Evolutionary conservation across 306 rosid genomes (phyloP).

Genomic region (Pyrus pyrifolia): DNA sequence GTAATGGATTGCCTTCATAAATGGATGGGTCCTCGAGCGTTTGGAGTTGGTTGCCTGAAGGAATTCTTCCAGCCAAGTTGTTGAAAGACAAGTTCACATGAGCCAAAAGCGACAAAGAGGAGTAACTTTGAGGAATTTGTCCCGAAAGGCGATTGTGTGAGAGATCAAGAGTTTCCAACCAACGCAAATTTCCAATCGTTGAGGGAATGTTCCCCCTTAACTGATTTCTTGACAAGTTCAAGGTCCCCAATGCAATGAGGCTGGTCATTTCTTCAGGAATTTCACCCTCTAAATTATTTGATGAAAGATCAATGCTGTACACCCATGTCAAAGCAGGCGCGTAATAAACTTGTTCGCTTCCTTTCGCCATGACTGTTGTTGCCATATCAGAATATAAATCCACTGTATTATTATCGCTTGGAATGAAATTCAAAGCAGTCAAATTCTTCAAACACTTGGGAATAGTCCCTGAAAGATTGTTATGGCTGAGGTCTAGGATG

Average conservation of each 20-base stretch:
- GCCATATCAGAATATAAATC: background rate
- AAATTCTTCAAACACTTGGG: background rate
- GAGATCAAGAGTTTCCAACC: background rate
- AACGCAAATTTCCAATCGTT: background rate
- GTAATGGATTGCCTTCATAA: background rate
- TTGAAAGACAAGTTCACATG: background rate
- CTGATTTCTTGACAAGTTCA: background rate
- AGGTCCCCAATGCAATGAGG: background rate
- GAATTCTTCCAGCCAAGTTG: slow-evolving; percentile 2
- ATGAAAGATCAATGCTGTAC: background rate
- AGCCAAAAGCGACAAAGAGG: background rate
- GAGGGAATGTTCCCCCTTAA: background rate
- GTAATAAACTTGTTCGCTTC: background rate
- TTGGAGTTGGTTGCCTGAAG: background rate
- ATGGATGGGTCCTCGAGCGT: background rate
- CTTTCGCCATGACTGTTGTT: background rate
- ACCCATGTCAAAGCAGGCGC: background rate
- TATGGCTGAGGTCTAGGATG: background rate
- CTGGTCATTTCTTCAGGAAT: background rate
- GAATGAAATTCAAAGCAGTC: background rate
- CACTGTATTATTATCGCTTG: background rate
- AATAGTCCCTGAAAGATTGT: background rate
- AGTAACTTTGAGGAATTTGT: background rate
- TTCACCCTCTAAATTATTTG: background rate
- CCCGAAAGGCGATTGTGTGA: background rate